Evolutionary conservation across 2,329 filamentous ascomycete genomes (phyloP).

Genomic region (Clathrospora elynae): DNA sequence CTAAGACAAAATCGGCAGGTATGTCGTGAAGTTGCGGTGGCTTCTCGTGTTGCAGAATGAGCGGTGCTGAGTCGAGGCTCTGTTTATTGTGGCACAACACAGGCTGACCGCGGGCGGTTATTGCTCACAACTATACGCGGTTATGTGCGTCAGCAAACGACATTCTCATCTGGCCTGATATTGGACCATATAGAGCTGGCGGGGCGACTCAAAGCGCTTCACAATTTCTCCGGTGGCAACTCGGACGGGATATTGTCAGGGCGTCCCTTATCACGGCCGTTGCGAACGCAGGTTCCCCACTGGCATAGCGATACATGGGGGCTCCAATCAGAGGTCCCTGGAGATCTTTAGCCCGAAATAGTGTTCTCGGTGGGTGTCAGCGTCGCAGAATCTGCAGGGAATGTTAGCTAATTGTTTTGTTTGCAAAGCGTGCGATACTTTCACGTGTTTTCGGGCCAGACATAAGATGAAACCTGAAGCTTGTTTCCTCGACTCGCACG

Average conservation of each 20-base stretch:
- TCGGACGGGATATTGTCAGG: slow-evolving; percentile 20
- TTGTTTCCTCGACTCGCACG: slow-evolving; percentile 4
- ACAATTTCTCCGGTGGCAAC: slow-evolving; percentile 10
- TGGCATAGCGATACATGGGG: slow-evolving; percentile 12
- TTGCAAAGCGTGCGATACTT: slow-evolving; percentile 14
- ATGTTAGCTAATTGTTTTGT: slow-evolving; percentile 14
- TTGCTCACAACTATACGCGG: slow-evolving; percentile 22
- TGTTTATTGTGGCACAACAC: slow-evolving; percentile 16
- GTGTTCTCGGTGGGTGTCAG: slow-evolving; percentile 17
- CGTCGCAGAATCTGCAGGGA: slow-evolving; percentile 28
- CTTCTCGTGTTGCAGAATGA: slow-evolving; percentile 45
- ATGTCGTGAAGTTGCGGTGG: slow-evolving; percentile 30
- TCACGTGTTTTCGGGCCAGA: slow-evolving; percentile 9
- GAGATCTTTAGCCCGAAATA: slow-evolving; percentile 22
- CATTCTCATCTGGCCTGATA: slow-evolving; percentile 12
- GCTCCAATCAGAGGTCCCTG: slow-evolving; percentile 11
- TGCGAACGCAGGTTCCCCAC: slow-evolving; percentile 14
- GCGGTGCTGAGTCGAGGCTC: slow-evolving; percentile 34
- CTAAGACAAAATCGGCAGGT: slow-evolving; percentile 39
- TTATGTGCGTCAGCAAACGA: slow-evolving; percentile 16
- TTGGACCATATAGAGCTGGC: slow-evolving; percentile 6
- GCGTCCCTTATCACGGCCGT: slow-evolving; percentile 19
- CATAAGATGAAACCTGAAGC: slow-evolving; percentile 9
- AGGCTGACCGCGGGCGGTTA: slow-evolving; percentile 28
- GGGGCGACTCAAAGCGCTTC: slow-evolving; percentile 12